Evolutionary conservation across 2,329 filamentous ascomycete species (phyloP), one percentile per base, ranked within the genome.

Genomic region (Sporothrix protearum): DNA sequence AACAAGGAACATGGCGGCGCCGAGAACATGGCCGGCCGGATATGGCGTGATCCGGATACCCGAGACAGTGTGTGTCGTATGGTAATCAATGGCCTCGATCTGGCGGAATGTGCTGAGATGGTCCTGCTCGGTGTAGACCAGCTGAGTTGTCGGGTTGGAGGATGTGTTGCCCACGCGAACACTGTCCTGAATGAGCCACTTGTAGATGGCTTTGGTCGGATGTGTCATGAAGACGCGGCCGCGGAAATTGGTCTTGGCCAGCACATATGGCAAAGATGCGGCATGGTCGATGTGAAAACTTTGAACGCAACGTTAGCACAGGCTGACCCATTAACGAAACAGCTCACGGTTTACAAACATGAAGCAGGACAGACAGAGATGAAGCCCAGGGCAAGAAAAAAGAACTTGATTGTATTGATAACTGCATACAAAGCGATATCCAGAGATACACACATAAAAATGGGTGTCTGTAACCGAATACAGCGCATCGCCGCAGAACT

Each of bases 271-370:
- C 63, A 99, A 85, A n/a, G 95, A 97, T 19, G 95, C 95, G n/a
- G 96, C 96, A 83, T 99, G 96, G 79, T 99, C 96, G 80, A 98
- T 87, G 81, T 99, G 96, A 79, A 99, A 99, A 91, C 95, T 97
- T 67, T 55, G 42, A 8, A 61, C n/a, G n/a, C 47, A 28, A 22
- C 19, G 73, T 75, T 69, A 75, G 74, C 66, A 70, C 19, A 39
- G 25, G 3, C 2, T 12, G 36, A 45, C n/a, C 30, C 2, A n/a
- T 30, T 16, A 9, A 16, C 7, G 25, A 19, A 28, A 14, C 22
- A 53, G 3, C 30, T 49, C 45, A n/a, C 57, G 5, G 33, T 51
- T 51, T 25, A 61, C 42, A 47, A 53, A 53, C 25, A 49, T 25
- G 42, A 47, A 57, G 42, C 49, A 57, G 45, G 8, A 19, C 25